Evolutionary conservation across 305 asterid genomes (phyloP), one percentile per base, ranked within the genome.

Genomic region (Fraxinus sp.): DNA sequence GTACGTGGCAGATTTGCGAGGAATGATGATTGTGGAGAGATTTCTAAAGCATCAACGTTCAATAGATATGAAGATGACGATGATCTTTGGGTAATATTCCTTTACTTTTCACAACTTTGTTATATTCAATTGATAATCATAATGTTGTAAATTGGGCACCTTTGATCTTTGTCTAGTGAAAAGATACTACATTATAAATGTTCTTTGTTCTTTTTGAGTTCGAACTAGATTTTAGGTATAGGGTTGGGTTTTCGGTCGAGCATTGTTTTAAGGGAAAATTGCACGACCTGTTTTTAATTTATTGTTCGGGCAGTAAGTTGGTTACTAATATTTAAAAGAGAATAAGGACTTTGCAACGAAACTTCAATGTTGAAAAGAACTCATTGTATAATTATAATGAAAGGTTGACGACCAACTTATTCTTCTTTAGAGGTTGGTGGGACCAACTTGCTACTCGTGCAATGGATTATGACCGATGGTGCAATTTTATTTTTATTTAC

Each of bases 1-100:
- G 88, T 95, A 83, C 98, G 97, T 72, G 99, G 99, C 85, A 88
- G 99, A 62, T 95, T 95, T 79, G 97, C 95, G 0, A 90, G 97
- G 4, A 94, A 94, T 37, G 98, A 92, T 70, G 98, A 95, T 74
- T 86, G 90, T 78, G 91, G 86, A 70, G 98, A 91, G 86, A 89
- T 89, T 86, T 93, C 94, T 1, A 92, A 89, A 86, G 88, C 94
- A 77, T 86, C 95, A 59, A 83, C 71, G 84, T 92, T 70, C 79
- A 85, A 84, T 55, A 84, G 91, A 87, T 92, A 68, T 83, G 92
- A 87, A 87, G 94, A 92, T 52, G 94, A 92, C 70, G 93, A 92
- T 88, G 93, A 91, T 84, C 88, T 89, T 86, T 93, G 97, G 97
- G 98, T 95, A 95, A 90, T 87, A 84, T 88, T 88, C 88, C 66